Evolutionary conservation across 805 yeast genomes (phyloP).

Genomic region (Candida cerambycidarum): DNA sequence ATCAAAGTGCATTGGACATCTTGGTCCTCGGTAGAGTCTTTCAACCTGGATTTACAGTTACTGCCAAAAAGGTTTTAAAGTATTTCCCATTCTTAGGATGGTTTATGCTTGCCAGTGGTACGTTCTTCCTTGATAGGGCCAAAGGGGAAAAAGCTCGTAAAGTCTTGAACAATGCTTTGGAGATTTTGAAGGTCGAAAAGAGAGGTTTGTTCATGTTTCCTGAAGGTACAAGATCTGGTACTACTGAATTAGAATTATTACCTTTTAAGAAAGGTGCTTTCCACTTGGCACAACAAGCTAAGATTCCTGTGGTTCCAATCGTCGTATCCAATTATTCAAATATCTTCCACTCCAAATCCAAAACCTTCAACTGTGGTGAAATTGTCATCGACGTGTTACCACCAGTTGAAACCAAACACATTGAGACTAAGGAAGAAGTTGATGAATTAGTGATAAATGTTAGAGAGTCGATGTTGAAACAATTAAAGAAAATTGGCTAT

Average conservation of each 20-base stretch:
- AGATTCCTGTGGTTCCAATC: conserved; percentile 84
- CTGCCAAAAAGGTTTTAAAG: conserved; percentile 83
- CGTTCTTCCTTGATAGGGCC: conserved; percentile 85
- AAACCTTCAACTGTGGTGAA: conserved; percentile 73
- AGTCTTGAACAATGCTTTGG: conserved; percentile 71
- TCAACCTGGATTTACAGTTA: conserved; percentile 86
- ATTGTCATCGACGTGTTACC: conserved; percentile 77
- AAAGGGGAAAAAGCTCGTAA: conserved; percentile 72
- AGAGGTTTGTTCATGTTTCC: conserved; percentile 90
- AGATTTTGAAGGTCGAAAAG: conserved; percentile 56
- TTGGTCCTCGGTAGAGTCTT: conserved; percentile 77
- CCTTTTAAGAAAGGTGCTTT: conserved; percentile 98
- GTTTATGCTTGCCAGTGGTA: conserved; percentile 91
- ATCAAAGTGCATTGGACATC: conserved; percentile 87
- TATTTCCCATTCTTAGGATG: conserved; percentile 92
- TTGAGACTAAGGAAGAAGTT: conserved; percentile 68
- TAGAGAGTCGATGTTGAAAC: conserved; percentile 55
- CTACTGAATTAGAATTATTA: conserved; percentile 63
- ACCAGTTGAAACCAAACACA: conserved; percentile 70
- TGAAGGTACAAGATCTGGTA: conserved; percentile 93
- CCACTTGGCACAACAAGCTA: conserved; percentile 93
- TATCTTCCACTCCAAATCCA: conserved; percentile 58
- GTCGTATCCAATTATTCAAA: conserved; percentile 85
- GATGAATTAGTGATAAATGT: conserved; percentile 55
- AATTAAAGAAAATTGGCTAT: conserved; percentile 43